These are phyloP conservation scores for Orbilia brochopaga DNA, from an alignment of 2,329 filamentous ascomycete genomes.

Conservation along the genomic window DNA sequence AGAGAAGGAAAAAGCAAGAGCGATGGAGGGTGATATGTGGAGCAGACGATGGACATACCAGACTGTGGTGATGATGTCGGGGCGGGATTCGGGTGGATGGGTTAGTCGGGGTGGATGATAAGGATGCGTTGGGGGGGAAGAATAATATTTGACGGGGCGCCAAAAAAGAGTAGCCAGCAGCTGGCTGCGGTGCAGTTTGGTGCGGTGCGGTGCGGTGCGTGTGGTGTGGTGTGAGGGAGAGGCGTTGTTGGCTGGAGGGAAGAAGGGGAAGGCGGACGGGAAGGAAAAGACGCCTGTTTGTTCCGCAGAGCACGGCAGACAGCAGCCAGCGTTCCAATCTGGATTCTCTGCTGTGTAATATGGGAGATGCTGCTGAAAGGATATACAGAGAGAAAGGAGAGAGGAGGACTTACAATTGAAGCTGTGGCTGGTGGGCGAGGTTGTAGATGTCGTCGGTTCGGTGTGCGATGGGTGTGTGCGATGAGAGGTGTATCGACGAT, in stretches of 20 bases:
- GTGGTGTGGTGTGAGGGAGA: not conserved
- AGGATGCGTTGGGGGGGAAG: slow-evolving; percentile 11
- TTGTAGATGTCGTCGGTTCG: no score
- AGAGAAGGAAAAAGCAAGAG: slow-evolving; percentile 7
- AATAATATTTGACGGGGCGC: slow-evolving; percentile 8
- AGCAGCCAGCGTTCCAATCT: no score
- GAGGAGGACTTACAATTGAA: no score
- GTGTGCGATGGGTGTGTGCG: no score
- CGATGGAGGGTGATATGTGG: not conserved
- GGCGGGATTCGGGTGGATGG: slow-evolving; percentile 1
- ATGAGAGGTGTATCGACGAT: no score
- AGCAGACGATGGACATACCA: slow-evolving; percentile 28
- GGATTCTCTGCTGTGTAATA: no score
- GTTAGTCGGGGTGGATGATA: slow-evolving; percentile 2
- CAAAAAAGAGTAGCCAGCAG: not conserved
- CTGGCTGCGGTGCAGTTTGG: not conserved
- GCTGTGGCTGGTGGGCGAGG: no score
- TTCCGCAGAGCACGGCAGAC: not conserved
- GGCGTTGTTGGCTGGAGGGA: not conserved
- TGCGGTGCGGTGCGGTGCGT: not conserved
- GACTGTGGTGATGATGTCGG: slow-evolving; percentile 26
- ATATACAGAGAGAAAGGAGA: no score
- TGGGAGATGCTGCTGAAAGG: no score
- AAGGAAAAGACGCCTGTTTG: not conserved
- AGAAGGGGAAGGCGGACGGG: not conserved